Evolutionary conservation across 2,329 filamentous ascomycete species (phyloP), one percentile per base, ranked within the genome.

Genomic region (Tolypocladium ovalisporum): DNA sequence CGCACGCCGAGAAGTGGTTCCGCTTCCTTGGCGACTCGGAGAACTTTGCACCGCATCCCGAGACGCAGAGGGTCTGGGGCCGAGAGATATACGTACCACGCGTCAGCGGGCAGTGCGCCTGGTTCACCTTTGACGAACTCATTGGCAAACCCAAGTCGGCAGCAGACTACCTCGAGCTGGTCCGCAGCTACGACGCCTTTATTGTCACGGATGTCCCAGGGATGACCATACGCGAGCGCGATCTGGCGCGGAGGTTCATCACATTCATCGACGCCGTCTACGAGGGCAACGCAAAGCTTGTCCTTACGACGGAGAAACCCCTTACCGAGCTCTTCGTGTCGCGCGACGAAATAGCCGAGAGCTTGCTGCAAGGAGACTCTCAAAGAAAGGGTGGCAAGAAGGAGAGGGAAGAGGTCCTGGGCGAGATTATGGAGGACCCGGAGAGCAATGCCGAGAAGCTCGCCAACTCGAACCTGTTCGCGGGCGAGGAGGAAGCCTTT

Each of bases 211-310:
- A 92, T 55, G 86, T 97, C 1, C 94, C 94, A 0, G 89, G 87
- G 7, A 97, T 99, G 94, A 94, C 87, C 44, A 83, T 90, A 62
- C 84, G 84, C 56, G 85, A 91, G 67, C 84, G 94, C 24, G 94
- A 99, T 73, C 80, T 96, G 42, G 94, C 94, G 0, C 79, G 94
- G 15, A 82, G 94, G 6, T 97, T 99, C 72, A 99, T 99, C 70
- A 99, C 93, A 0, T 97, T 99, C 65, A 90, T 99, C 62, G 94
- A 99, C 70, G 93, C 94, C 7, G 87, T 97, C 5, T 99, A 99
- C 68, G 94, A 99, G 72, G 79, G 81, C 34, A 83, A 93, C 71
- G 92, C 91, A n/a, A 97, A 97, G 74, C 82, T 99, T 9, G 93
- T 97, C 19, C 82, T 99, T 57, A 99, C 94, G 0, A 92, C 89